phyloP scores from a whole-genome alignment of 2,329 filamentous ascomycete genomes.

The Diaporthe velutina region DNA sequence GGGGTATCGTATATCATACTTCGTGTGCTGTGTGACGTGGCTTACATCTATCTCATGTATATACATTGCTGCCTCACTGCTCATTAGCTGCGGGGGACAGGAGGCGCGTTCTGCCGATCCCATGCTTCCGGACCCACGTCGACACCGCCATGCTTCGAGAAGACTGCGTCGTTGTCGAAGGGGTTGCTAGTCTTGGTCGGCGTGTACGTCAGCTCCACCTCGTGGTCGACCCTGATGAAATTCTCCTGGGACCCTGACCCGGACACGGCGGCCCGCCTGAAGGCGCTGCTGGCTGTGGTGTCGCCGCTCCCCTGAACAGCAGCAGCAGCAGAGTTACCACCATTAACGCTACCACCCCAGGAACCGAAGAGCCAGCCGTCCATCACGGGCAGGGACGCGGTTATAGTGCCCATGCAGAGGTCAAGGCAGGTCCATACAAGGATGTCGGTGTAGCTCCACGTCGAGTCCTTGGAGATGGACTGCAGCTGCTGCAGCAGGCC shows the following conservation, averaged over 20 bases:
- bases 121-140: neutral
- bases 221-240: slow-evolving; percentile 21
- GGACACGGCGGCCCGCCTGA: slow-evolving; percentile 5
- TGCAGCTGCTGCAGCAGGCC: slow-evolving; percentile 47
- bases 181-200: slow-evolving; percentile 3
- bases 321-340: neutral
- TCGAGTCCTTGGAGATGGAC: slow-evolving; percentile 41
- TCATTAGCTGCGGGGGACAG: neutral
- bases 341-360: slow-evolving; percentile 25
- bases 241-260: slow-evolving; percentile 2
- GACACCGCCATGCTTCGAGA: slow-evolving; percentile 1
- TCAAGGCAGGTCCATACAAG: slow-evolving; percentile 50
- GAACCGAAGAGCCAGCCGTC: slow-evolving; percentile 41
- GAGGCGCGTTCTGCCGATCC: neutral
- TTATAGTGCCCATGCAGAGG: slow-evolving; percentile 48
- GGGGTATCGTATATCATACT: slow-evolving; percentile 8
- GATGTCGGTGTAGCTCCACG: slow-evolving; percentile 46
- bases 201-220: slow-evolving; percentile 22
- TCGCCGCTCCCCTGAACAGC: neutral
- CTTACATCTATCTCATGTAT: slow-evolving; percentile 13
- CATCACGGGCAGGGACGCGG: slow-evolving; percentile 51
- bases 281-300: slow-evolving; percentile 11
- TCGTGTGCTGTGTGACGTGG: slow-evolving; percentile 1
- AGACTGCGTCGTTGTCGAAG: neutral
- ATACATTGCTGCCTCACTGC: neutral